A percentile compares a stretch with the other conserved stretches of the same genome.
Conservation (phyloP, 345 rosid genomes). For the Microcos paniculata region DNA sequence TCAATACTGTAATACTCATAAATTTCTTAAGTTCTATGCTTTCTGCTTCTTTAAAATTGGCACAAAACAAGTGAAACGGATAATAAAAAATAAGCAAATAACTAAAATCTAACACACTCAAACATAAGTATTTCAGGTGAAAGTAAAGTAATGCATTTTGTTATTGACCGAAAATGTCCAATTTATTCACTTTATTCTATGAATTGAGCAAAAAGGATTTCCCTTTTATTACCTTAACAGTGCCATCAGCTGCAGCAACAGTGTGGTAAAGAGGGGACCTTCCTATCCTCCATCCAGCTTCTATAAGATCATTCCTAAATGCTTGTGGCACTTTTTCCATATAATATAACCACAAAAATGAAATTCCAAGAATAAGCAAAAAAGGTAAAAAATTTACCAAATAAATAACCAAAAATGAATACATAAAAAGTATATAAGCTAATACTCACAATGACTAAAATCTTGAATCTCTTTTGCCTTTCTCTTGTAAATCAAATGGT, state of each 20-base stretch:
- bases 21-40: background rate
- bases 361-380: background rate
- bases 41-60: background rate
- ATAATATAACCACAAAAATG: background rate
- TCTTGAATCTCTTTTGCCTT: conserved; percentile 72
- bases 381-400: background rate
- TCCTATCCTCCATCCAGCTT: conserved; percentile 86
- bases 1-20: background rate
- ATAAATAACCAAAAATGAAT: background rate
- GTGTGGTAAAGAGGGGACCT: conserved; percentile 65
- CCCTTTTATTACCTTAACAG: conserved; percentile 60
- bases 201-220: background rate
- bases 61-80: background rate
- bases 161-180: background rate
- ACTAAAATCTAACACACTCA: background rate
- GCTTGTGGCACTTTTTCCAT: conserved; percentile 64
- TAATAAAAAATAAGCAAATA: background rate
- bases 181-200: background rate
- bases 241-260: conserved; percentile 91
- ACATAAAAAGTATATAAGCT: background rate
- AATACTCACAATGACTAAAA: conserved; percentile 73
- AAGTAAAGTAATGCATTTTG: background rate
- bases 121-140: background rate
- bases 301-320: conserved; percentile 75
- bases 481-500: conserved; percentile 85